Evolutionary conservation across 257 asterid species (phyloP), one percentile per base, ranked within the genome.

Genomic region (Jasminum sambac): DNA sequence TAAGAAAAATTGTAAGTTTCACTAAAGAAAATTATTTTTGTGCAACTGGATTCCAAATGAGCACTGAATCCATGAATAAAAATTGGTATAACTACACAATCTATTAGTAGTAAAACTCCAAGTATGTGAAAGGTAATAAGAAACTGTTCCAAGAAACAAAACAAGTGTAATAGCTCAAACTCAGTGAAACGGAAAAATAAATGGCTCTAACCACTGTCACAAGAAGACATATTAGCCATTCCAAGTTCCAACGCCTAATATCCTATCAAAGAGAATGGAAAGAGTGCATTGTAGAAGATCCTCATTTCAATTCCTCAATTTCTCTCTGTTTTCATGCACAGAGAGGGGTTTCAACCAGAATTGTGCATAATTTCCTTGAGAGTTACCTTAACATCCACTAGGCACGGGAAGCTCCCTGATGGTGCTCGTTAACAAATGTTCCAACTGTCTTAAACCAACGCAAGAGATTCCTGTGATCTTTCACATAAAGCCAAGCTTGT

Each of bases 401-500:
- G 21, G 85, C 71, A 67, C 67, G 71, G 42, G 76, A 38, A 34
- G 82, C 43, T 66, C 34, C 80, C 76, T 74, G 79, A 67, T 63
- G 70, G 70, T 64, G 75, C 64, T 71, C 88, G 17, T 74, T 80
- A 36, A 88, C 84, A 8, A 85, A 79, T 10, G 76, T 40, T 66
- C 91, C 95, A 36, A 88, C 82, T 5, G 89, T 84, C 81, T 85
- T 88, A 80, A 82, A 82, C 85, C 86, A 88, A 4, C 85, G 87
- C 73, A 81, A 69, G 73, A 89, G 98, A 81, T 83, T 74, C 74
- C 92, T 82, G 78, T 91, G 96, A 75, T 94, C 96, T 80, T 94
- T 94, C 88, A 94, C 99, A 74, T 94, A 94, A 26, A 89, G 88
- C 99, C 99, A 94, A 72, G 99, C 99, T 85, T 91, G 99, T 71